Evolutionary conservation across 768 basidiomycete species (phyloP).

Genomic region (Coprinopsis sp.): DNA sequence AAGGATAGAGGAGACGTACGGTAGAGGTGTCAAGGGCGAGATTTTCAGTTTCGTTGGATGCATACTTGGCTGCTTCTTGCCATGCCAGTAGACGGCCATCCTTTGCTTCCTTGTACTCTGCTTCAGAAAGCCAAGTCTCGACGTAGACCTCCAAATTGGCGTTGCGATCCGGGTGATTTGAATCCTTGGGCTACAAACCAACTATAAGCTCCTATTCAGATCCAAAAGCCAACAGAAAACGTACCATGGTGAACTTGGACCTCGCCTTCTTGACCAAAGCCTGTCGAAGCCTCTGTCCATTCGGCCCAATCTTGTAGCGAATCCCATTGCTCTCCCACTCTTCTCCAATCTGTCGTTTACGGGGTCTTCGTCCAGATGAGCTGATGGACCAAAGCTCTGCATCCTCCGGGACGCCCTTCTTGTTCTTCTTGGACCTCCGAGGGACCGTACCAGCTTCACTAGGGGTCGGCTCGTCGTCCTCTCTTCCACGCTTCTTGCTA

Average conservation of each 20-base stretch:
- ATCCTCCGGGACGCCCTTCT: too few relatives aligned
- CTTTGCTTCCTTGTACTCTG: constrained; percentile 64
- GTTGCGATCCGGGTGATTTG: constrained; percentile 69
- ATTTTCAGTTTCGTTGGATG: constrained; percentile 37
- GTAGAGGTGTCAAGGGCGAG: constrained; percentile 32
- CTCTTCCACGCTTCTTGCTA: constrained; percentile 68
- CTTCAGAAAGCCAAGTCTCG: constrained; percentile 77
- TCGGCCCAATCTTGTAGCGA: constrained; percentile 64
- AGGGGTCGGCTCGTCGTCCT: constrained; percentile 38
- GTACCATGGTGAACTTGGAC: constrained; percentile 70
- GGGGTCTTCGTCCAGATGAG: constrained; percentile 38
- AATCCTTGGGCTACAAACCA: constrained; percentile 60
- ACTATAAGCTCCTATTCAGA: constrained; percentile 5
- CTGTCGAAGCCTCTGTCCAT: constrained; percentile 65
- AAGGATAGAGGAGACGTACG: constrained; percentile 5
- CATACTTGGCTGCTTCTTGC: constrained; percentile 57
- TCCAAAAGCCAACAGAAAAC: constrained; percentile 17
- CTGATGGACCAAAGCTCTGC: too few relatives aligned
- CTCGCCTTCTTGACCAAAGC: constrained; percentile 67
- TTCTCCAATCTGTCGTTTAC: constrained; percentile 66
- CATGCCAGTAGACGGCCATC: constrained; percentile 56
- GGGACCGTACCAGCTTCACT: constrained; percentile 22
- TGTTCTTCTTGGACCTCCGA: constrained; percentile 46
- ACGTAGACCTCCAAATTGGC: constrained; percentile 67
- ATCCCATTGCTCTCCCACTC: constrained; percentile 73